Evolutionary conservation across 2,329 filamentous ascomycete genomes (phyloP), one percentile per base, ranked within the genome.

Genomic region (Cladosporium colombiae): DNA sequence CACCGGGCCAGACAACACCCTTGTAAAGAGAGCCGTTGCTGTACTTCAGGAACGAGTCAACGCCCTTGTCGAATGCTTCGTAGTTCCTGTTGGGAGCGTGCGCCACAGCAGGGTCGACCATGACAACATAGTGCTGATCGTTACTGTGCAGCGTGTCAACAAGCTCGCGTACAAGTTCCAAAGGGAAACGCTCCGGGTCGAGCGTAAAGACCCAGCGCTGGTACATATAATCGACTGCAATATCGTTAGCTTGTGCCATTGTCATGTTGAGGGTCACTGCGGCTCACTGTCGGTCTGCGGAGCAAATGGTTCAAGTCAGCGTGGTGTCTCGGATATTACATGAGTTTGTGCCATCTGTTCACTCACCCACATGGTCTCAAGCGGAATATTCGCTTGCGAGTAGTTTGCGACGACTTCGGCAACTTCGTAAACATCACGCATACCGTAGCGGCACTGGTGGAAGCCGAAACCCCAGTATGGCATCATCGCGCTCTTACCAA

Each of bases 1-100:
- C 73, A 55, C 91, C 91, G 6, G 91, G 89, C 91, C 91, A 94
- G 25, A 93, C 91, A 18, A 92, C 89, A 18, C 90, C 86, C 66
- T 84, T 72, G 67, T 83, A 85, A 29, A 85, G 74, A 13, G 80
- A 80, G 16, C 83, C 89, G 70, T 92, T 88, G 44, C 75, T 71
- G 8, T 66, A 70, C 71, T 83, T 83, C 35, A 86, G 73, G 75
- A 88, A 87, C 11, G 85, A 76, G 23, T 80, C 85, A 1, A 86
- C 76, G 0, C 90, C 91, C 18, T 86, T 83, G 61, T 88, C 80
- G 75, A 87, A 93, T 0, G 86, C 79, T 69, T 69, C 87, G 58
- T 77, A 88, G 68, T 84, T 77, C 73, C 74, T 69, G 65, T 56
- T 40, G 21, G 61, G 61, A 10, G 35, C 61, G 35, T 78, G 78